Percentiles rank a stretch among this genome's conserved stretches.
Evolutionary conservation across 1,139 yeast genomes (phyloP).

Genomic region (Pneumocystis canis): DNA sequence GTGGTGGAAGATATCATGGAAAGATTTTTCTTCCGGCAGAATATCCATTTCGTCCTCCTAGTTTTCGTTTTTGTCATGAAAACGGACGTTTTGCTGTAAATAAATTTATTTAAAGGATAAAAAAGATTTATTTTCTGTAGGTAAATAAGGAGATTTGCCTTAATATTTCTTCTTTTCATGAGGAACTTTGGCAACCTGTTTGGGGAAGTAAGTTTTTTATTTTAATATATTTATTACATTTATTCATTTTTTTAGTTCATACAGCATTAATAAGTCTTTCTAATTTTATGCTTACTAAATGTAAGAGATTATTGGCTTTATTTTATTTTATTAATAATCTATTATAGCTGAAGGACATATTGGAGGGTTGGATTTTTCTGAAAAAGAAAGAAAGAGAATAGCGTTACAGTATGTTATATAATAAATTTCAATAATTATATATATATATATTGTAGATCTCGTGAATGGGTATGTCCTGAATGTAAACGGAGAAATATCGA

Average conservation of each 20-base stretch:
- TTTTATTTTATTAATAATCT: background rate
- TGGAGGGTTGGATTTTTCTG: background rate
- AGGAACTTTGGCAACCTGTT: constrained; percentile 15
- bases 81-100: constrained; percentile 7
- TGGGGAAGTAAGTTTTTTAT: constrained; percentile 9
- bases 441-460: background rate
- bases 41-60: constrained; percentile 14
- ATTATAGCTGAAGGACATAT: background rate
- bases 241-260: background rate
- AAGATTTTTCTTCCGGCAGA: constrained; percentile 12
- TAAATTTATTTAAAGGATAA: background rate
- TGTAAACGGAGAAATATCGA: background rate
- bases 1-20: constrained; percentile 12
- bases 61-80: constrained; percentile 14
- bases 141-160: constrained; percentile 14
- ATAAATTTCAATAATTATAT: background rate
- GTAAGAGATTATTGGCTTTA: background rate
- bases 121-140: constrained; percentile 5
- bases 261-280: background rate
- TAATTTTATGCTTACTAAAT: background rate
- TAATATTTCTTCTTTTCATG: constrained; percentile 14
- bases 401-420: background rate
- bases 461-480: background rate
- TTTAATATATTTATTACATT: background rate
- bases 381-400: background rate